Base-by-base conservation (phyloP, 139 green algal species). In the Cymbomonas tetramitiformis region DNA sequence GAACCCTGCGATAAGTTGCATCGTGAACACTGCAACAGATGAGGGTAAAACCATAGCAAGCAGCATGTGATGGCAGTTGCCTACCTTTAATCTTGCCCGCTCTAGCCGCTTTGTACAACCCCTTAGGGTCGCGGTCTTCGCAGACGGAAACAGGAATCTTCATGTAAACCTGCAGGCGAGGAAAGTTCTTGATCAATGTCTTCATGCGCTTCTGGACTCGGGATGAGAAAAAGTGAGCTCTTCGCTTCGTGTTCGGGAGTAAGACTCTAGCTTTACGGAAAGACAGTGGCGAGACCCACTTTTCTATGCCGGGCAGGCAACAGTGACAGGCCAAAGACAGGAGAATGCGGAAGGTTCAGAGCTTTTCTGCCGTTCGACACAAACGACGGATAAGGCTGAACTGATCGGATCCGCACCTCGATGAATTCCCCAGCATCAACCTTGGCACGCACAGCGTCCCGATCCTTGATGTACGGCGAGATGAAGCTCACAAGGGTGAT, bases 401-500 rank as follows among this genome's bases (percentile, higher is more conserved):
- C n/a, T n/a, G n/a, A n/a, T n/a, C n/a, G n/a, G n/a, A n/a, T n/a
- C n/a, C n/a, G n/a, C n/a, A n/a, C n/a, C n/a, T n/a, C n/a, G n/a
- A n/a, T n/a, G n/a, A n/a, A n/a, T n/a, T n/a, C n/a, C n/a, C n/a
- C 44, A 25, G 44, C 44, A 12, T 19, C 18, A 21, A 19, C 18
- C 44, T 12, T 10, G 44, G 44, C 49, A 51, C n/a, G n/a, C n/a
- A n/a, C n/a, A n/a, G n/a, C n/a, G n/a, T 51, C 25, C 10, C 51
- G 39, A 34, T 55, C 51, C 30, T 8, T 46, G 38, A 38, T 56
- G 66, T 95, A 97, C 25, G 89, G 89, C 2, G 83, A 94, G 50
- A 97, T 95, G 69, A 95, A 94, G 69, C 69, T 81, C 7, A 90
- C 83, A 0, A 97, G 65, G 0, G 86, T 93, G 55, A 97, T 83